Evolutionary conservation across 2,329 filamentous ascomycete species (phyloP).

Genomic region (Hirsutella minnesotensis): DNA sequence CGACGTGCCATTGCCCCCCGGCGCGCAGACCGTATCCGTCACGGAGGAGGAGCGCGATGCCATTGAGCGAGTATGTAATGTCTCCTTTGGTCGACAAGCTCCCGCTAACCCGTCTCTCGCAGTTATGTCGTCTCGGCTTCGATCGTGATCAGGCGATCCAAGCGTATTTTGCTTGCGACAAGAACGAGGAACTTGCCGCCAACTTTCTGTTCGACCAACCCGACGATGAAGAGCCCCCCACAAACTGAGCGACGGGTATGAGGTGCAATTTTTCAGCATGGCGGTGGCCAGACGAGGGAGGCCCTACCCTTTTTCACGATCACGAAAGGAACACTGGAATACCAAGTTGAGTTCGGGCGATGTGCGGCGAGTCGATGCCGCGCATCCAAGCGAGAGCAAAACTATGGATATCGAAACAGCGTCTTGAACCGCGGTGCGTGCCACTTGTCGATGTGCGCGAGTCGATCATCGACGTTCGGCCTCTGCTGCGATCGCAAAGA

Average conservation of each 20-base stretch:
- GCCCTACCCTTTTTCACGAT: conserved; percentile 16
- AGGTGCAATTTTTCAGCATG: background rate
- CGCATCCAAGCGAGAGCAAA: background rate
- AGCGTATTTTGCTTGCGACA: conserved; percentile 98
- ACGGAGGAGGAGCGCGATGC: conserved; percentile 95
- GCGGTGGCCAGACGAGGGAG: background rate
- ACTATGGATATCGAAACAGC: background rate
- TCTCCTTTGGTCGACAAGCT: background rate
- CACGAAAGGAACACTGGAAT: conserved; percentile 6
- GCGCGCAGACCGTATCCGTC: conserved; percentile 78
- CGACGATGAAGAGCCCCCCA: conserved; percentile 58
- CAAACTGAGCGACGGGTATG: conserved; percentile 22
- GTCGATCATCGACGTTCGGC: background rate
- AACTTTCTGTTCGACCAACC: conserved; percentile 98
- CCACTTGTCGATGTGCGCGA: background rate
- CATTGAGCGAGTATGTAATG: conserved; percentile 67
- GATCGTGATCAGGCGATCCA: conserved; percentile 89
- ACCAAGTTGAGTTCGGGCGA: background rate
- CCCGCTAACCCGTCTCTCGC: conserved; percentile 1
- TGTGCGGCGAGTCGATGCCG: background rate
- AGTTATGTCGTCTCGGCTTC: conserved; percentile 90
- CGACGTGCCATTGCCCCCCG: conserved; percentile 74
- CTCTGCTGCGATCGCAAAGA: background rate
- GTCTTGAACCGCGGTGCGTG: background rate
- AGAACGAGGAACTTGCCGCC: conserved; percentile 95